phyloP scores from a whole-genome alignment of 768 basidiomycete genomes.

The Tulasnella sp. region DNA sequence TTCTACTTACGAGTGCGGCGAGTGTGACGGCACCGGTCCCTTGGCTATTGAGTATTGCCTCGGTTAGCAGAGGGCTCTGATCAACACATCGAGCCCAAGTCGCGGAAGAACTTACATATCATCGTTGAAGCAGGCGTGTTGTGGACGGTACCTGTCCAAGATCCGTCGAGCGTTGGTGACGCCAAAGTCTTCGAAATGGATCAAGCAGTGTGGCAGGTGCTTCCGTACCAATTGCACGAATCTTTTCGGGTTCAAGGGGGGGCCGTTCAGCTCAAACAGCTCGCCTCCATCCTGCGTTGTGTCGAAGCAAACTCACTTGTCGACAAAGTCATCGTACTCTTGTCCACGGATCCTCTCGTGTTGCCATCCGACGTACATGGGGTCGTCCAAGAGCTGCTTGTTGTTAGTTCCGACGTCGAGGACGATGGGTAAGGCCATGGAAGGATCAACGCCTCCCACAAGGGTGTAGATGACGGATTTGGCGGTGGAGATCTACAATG shows the following conservation, averaged over 20 bases:
- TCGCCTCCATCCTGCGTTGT: no score
- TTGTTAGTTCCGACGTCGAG: slow-evolving; percentile 76
- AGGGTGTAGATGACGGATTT: slow-evolving; percentile 71
- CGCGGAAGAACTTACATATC: slow-evolving; percentile 65
- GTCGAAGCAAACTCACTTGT: slow-evolving; percentile 43
- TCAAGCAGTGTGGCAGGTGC: slow-evolving; percentile 48
- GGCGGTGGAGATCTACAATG: slow-evolving; percentile 58
- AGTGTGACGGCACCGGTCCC: slow-evolving; percentile 69
- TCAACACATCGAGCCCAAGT: no score
- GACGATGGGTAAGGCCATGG: slow-evolving; percentile 44
- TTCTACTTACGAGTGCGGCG: slow-evolving; percentile 34
- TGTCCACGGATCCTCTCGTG: slow-evolving; percentile 58
- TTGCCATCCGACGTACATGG: slow-evolving; percentile 56
- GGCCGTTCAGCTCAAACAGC: no score
- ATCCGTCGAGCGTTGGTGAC: slow-evolving; percentile 62
- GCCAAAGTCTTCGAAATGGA: slow-evolving; percentile 80
- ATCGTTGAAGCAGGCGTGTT: slow-evolving; percentile 73
- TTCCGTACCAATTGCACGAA: slow-evolving; percentile 71
- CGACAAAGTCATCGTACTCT: slow-evolving; percentile 65
- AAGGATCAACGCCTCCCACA: slow-evolving; percentile 55
- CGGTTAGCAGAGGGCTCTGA: no score
- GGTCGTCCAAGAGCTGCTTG: slow-evolving; percentile 46
- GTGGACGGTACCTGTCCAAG: slow-evolving; percentile 47
- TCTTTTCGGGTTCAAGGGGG: no score
- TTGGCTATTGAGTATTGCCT: slow-evolving; percentile 44